phyloP scores from a whole-genome alignment of 345 rosid genomes.

The Brassica incana region DNA sequence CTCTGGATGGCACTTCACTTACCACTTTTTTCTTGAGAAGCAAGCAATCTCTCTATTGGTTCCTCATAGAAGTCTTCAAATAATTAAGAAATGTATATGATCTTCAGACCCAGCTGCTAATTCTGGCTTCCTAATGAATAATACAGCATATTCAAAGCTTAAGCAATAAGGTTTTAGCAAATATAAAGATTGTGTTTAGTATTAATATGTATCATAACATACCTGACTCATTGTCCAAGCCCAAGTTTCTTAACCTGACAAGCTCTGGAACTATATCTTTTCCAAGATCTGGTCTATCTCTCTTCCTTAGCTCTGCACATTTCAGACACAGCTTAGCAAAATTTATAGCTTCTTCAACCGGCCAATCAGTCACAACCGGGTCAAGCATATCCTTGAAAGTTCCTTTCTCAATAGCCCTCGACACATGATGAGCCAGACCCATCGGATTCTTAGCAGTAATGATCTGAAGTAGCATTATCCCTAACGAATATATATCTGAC shows the following conservation, averaged over 20 bases:
- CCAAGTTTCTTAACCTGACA: conserved; percentile 56
- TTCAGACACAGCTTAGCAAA: conserved; percentile 63
- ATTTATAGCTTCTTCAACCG: conserved; percentile 60
- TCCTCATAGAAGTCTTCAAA: conserved; percentile 7
- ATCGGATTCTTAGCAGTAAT: conserved; percentile 84
- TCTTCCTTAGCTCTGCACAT: conserved; percentile 79
- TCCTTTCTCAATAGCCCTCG: conserved; percentile 64
- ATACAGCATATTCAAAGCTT: not conserved
- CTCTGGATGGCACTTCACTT: conserved; percentile 31
- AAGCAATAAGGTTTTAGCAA: not conserved
- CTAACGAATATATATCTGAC: conserved; percentile 82
- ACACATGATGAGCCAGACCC: conserved; percentile 83
- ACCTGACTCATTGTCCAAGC: conserved; percentile 35
- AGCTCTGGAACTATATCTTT: conserved; percentile 71
- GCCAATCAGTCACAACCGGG: conserved; percentile 66
- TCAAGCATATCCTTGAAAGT: conserved; percentile 66
- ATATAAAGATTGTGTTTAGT: not conserved
- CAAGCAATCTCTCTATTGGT: conserved; percentile 24
- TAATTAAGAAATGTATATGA: conserved; percentile 2
- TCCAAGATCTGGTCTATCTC: conserved; percentile 81
- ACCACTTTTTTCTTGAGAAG: conserved; percentile 30
- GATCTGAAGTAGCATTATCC: conserved; percentile 80
- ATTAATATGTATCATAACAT: not conserved
- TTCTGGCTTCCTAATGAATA: conserved; percentile 18
- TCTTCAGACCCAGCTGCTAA: conserved; percentile 20